Percentiles rank a stretch among this genome's conserved stretches.
Evolutionary conservation across 2,329 filamentous ascomycete species (phyloP).

Genomic region (Parasarocladium wereldwijsianum): DNA sequence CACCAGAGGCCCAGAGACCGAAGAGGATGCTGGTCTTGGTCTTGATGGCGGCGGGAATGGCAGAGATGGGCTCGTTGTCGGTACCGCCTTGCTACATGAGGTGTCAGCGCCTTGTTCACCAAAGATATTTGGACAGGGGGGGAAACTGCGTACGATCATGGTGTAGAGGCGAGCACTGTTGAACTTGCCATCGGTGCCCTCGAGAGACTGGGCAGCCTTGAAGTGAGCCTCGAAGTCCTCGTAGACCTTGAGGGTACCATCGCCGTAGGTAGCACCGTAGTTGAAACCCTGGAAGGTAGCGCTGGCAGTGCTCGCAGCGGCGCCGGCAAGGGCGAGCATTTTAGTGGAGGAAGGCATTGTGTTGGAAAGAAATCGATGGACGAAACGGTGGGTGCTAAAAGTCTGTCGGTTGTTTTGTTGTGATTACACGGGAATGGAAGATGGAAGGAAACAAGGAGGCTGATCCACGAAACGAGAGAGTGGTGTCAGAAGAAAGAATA

Average conservation of each 20-base stretch:
- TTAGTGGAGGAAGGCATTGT: conserved; percentile 17
- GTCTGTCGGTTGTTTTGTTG: conserved; percentile 2
- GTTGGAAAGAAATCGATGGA: neutral
- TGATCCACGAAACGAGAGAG: conserved; percentile 5
- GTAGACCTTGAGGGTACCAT: conserved; percentile 43
- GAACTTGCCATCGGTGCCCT: conserved; percentile 47
- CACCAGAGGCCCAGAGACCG: conserved; percentile 69
- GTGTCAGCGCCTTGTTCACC: conserved; percentile 9
- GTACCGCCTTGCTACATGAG: conserved; percentile 45
- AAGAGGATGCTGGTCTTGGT: conserved; percentile 68
- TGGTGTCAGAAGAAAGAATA: conserved; percentile 2
- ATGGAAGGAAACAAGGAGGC: neutral
- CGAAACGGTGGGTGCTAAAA: neutral
- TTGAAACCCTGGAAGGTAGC: conserved; percentile 53
- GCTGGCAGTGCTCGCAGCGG: conserved; percentile 15
- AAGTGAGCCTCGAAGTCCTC: conserved; percentile 58
- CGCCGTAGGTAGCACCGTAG: conserved; percentile 50
- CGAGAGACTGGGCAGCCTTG: conserved; percentile 46
- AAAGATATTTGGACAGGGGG: neutral
- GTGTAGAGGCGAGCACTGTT: conserved; percentile 62
- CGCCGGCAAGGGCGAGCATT: conserved; percentile 20
- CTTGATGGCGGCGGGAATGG: conserved; percentile 70
- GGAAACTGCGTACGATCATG: conserved; percentile 34
- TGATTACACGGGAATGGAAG: conserved; percentile 2
- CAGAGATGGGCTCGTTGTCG: conserved; percentile 48